Evolutionary conservation across 1,284 basidiomycete species (phyloP), one percentile per base, ranked within the genome.

Genomic region (Leucoagaricus sp.): DNA sequence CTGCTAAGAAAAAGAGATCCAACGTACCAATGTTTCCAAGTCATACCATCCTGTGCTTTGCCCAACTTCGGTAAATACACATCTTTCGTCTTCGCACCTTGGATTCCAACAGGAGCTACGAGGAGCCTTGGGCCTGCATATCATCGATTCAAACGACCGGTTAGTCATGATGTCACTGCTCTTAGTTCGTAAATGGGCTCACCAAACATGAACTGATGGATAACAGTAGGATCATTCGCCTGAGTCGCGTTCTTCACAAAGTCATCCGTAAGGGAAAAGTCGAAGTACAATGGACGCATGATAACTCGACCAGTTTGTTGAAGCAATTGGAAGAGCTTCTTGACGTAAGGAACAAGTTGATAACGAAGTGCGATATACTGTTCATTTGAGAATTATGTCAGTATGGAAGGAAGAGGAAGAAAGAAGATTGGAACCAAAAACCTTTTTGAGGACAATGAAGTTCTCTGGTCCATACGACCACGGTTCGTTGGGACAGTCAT

Each of bases 391-490:
- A 8, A 47, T 8, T 21, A 12, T 19, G 17, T 41, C 4, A 54
- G 12, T 41, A 19, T 48, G 36, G 2, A 15, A 1, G 36, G 10
- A 23, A 21, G 15, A 8, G 10, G 7, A 7, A 13, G 29, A 6
- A n/a, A 26, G 17, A 57, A n/a, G n/a, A n/a, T n/a, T n/a, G n/a
- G n/a, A n/a, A n/a, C n/a, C n/a, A n/a, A n/a, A 10, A 57, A 72
- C 73, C 60, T 72, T 65, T 61, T 76, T 75, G 60, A 75, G 66
- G 28, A 75, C 72, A 15, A 64, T 60, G 49, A 74, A 75, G 55
- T 76, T 77, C 0, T 70, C 73, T 40, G 69, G 71, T 7, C 75
- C 75, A 52, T 75, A 75, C 0, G 73, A 63, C 75, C 75, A 76
- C 17, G 74, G 75, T 61, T 76, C 74, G 55, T 76, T 76, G 4